Evolutionary conservation across 1,139 yeast genomes (phyloP).

Genomic region (Yamadazyma dendronema): DNA sequence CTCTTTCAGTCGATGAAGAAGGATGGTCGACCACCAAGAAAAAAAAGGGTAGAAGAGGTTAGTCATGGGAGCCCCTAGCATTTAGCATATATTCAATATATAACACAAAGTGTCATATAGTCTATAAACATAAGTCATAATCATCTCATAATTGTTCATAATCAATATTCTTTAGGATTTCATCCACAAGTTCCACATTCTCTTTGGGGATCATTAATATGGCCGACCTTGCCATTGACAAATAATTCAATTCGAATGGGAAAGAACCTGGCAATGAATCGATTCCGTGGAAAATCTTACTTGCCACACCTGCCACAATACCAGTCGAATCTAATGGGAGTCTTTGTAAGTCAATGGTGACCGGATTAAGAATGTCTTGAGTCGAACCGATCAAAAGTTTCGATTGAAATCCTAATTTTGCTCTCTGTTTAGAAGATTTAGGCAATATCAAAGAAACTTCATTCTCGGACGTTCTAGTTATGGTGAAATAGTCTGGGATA

Average conservation of each 20-base stretch:
- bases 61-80: too few relatives aligned
- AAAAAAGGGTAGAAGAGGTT: constrained; percentile 42
- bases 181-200: constrained; percentile 31
- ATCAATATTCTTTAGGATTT: constrained; percentile 17
- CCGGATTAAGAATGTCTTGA: constrained; percentile 57
- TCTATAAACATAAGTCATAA: not conserved
- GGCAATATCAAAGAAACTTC: constrained; percentile 59
- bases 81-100: not conserved
- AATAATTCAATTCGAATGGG: constrained; percentile 54
- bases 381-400: constrained; percentile 54
- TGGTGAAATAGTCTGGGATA: constrained; percentile 54
- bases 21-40: constrained; percentile 66
- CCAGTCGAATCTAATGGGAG: constrained; percentile 65
- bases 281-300: constrained; percentile 40
- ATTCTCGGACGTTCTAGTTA: constrained; percentile 53
- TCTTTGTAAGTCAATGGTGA: constrained; percentile 52
- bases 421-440: constrained; percentile 33
- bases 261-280: constrained; percentile 14
- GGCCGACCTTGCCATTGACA: constrained; percentile 63
- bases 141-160: constrained; percentile 8
- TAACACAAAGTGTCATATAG: not conserved
- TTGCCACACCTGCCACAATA: constrained; percentile 66
- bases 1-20: constrained; percentile 57
- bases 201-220: constrained; percentile 60
- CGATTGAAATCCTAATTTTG: constrained; percentile 40